A percentile compares a stretch with the other conserved stretches of the same genome.
Evolutionary conservation across 2,329 filamentous ascomycete species (phyloP).

Genomic region (Didymosphaeria variabile): DNA sequence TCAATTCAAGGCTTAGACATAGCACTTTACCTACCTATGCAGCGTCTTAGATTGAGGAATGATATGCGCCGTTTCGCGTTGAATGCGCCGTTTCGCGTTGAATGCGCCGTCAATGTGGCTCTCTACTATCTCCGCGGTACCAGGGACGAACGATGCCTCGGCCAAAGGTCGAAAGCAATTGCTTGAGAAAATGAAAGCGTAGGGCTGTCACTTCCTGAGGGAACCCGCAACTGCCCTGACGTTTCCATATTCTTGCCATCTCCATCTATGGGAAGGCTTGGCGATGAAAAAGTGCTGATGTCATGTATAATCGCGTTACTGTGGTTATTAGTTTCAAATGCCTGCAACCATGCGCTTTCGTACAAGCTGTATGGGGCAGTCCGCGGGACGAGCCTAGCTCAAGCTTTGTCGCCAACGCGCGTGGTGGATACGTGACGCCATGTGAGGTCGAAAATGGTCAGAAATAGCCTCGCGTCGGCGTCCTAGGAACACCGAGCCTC

Average conservation of each 20-base stretch:
- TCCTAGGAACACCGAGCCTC: conserved; percentile 3
- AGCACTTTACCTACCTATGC: neutral
- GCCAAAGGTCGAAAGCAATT: neutral
- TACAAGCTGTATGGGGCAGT: neutral
- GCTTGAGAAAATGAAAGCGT: neutral
- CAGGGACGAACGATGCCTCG: neutral
- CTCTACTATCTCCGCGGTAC: neutral
- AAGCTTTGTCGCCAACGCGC: conserved; percentile 5
- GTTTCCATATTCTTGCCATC: conserved; percentile 9
- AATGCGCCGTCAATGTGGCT: neutral
- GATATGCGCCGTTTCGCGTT: neutral
- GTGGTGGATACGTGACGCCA: conserved; percentile 11
- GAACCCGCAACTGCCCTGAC: neutral
- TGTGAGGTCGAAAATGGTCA: neutral
- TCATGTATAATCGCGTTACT: conserved; percentile 6
- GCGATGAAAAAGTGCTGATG: conserved; percentile 19
- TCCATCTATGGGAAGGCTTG: conserved; percentile 11
- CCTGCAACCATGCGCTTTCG: conserved; percentile 9
- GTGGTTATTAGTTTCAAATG: neutral
- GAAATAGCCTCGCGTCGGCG: conserved; percentile 6
- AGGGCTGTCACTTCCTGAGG: neutral
- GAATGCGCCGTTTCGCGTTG: neutral
- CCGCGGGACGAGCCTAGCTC: conserved; percentile 8
- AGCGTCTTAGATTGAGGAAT: neutral
- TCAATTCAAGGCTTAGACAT: neutral